These are phyloP conservation scores for Neltuma alba DNA, from an alignment of 306 rosid species.

Conservation along the genomic window DNA sequence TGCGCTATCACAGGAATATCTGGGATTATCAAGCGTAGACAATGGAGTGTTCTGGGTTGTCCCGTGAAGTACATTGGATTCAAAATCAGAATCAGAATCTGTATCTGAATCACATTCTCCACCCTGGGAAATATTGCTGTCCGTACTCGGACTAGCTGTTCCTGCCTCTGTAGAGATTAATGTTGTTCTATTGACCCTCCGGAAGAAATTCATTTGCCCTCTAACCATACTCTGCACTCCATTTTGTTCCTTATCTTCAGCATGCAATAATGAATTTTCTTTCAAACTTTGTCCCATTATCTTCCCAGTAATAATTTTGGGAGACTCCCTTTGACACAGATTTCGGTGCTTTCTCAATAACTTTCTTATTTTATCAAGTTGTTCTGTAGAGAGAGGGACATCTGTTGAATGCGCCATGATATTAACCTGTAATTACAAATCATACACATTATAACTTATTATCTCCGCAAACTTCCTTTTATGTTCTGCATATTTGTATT, in stretches of 20 bases:
- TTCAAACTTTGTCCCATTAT: slow-evolving; percentile 39
- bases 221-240: slow-evolving; percentile 37
- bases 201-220: slow-evolving; percentile 61
- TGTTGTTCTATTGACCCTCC: slow-evolving; percentile 67
- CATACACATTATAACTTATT: slow-evolving; percentile 26
- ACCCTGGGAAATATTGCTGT: slow-evolving; percentile 42
- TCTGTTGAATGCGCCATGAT: slow-evolving; percentile 82
- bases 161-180: slow-evolving; percentile 48
- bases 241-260: slow-evolving; percentile 45
- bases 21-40: slow-evolving; percentile 31
- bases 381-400: slow-evolving; percentile 75
- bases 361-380: slow-evolving; percentile 71
- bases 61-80: slow-evolving; percentile 39
- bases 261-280: slow-evolving; percentile 42
- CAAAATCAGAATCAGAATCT: slow-evolving; percentile 40
- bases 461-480: slow-evolving; percentile 7
- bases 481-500: slow-evolving; percentile 11
- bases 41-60: slow-evolving; percentile 35
- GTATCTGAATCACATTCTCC: slow-evolving; percentile 52
- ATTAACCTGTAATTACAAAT: slow-evolving; percentile 69
- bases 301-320: slow-evolving; percentile 53
- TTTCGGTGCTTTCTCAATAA: slow-evolving; percentile 77
- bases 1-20: slow-evolving; percentile 43
- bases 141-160: slow-evolving; percentile 43
- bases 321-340: slow-evolving; percentile 54